These are phyloP conservation scores for Eimeria necatrix DNA, from an alignment of 169 alveolate species.

Conservation along the genomic window DNA sequence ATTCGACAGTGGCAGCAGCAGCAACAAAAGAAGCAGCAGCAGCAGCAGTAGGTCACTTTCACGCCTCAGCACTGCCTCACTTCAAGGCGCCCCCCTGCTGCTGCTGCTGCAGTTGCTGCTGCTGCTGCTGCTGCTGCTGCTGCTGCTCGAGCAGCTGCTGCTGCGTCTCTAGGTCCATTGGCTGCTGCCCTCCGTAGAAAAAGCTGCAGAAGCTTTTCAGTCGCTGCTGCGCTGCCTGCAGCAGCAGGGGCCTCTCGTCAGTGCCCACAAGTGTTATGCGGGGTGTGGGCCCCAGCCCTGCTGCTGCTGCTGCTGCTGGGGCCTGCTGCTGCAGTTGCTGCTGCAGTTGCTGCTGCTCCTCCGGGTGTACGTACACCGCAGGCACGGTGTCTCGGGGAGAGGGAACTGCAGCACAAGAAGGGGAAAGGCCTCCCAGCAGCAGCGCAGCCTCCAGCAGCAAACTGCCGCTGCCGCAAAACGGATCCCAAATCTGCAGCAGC, in stretches of 20 bases:
- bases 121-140: conserved; percentile 57
- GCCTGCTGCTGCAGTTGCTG: not conserved
- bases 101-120: conserved; percentile 51
- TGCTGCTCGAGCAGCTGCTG: conserved; percentile 33
- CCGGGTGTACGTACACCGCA: not conserved
- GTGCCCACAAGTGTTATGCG: conserved; percentile 68
- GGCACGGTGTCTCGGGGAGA: conserved; percentile 53
- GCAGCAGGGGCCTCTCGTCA: conserved; percentile 79
- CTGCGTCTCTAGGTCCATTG: conserved; percentile 55
- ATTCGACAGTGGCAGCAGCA: not conserved
- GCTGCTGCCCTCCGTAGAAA: conserved; percentile 48
- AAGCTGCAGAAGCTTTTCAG: conserved; percentile 16
- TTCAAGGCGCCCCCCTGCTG: not conserved
- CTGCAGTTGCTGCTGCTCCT: conserved; percentile 28
- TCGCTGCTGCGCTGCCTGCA: conserved; percentile 72
- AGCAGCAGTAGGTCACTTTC: not conserved
- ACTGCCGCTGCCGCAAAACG: conserved; percentile 70
- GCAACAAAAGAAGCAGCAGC: not conserved
- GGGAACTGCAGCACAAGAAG: conserved; percentile 19
- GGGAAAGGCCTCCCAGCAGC: conserved; percentile 56
- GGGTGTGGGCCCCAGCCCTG: not conserved
- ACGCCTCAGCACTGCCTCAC: not conserved
- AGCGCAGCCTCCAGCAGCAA: conserved; percentile 64
- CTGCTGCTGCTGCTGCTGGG: conserved; percentile 30
- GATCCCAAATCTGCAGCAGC: conserved; percentile 74